Evolutionary conservation across 805 yeast genomes (phyloP).

Genomic region (Yarrowia sp.): DNA sequence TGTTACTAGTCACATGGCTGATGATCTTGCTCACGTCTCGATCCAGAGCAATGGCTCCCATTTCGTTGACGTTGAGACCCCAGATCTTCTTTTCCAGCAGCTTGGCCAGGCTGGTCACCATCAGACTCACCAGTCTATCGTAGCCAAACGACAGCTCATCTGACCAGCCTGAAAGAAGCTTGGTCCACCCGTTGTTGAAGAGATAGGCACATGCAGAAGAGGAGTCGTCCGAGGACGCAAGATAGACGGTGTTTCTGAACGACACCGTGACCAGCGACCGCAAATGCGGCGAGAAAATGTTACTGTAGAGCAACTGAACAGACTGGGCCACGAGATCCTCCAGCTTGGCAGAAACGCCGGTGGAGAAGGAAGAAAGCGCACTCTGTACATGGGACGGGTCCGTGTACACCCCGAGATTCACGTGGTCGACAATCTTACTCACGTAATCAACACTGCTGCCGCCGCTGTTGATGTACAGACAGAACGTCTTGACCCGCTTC

Average conservation of each 20-base stretch:
- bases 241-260: conserved; percentile 54
- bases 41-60: conserved; percentile 84
- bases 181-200: conserved; percentile 71
- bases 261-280: conserved; percentile 50
- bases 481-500: conserved; percentile 61
- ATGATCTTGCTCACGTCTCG: conserved; percentile 79
- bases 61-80: conserved; percentile 72
- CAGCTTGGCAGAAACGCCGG: conserved; percentile 49
- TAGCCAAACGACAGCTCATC: conserved; percentile 47
- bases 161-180: conserved; percentile 60
- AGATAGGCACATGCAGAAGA: conserved; percentile 46
- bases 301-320: conserved; percentile 53
- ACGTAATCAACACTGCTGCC: conserved; percentile 68
- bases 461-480: conserved; percentile 75
- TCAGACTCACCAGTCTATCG: conserved; percentile 55
- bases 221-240: conserved; percentile 46
- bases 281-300: conserved; percentile 51
- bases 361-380: conserved; percentile 41
- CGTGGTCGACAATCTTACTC: conserved; percentile 55
- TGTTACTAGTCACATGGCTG: conserved; percentile 66
- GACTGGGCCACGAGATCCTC: conserved; percentile 56
- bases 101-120: conserved; percentile 63
- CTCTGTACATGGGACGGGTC: conserved; percentile 50
- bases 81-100: conserved; percentile 72
- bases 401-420: not conserved